These are phyloP conservation scores for Trichoderma pleuroti DNA, from an alignment of 2,329 filamentous ascomycete species.

Conservation along the genomic window DNA sequence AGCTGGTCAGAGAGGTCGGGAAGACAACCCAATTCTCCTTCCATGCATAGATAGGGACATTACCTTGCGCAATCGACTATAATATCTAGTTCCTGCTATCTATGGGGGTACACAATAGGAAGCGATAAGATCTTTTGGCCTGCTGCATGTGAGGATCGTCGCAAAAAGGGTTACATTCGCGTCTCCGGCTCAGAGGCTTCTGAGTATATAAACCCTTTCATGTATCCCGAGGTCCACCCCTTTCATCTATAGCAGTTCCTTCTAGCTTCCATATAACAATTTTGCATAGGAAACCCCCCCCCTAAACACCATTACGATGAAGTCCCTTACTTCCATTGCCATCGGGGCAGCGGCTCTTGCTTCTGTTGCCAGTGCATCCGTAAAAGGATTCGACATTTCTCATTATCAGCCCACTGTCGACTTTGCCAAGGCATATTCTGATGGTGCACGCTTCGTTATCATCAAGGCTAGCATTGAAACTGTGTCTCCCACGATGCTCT, in stretches of 20 bases:
- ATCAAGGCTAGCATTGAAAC: conserved; percentile 35
- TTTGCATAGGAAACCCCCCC: no score
- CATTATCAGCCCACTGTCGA: conserved; percentile 38
- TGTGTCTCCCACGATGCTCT: no score
- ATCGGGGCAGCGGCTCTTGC: conserved; percentile 10
- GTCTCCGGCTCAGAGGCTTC: not conserved
- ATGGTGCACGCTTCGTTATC: conserved; percentile 43
- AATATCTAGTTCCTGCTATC: not conserved
- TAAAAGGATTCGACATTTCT: conserved; percentile 42
- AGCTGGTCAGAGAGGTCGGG: not conserved
- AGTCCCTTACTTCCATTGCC: not conserved
- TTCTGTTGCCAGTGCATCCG: conserved; percentile 25
- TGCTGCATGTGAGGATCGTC: not conserved
- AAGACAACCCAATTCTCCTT: not conserved
- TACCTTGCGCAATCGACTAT: not conserved
- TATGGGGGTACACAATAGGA: not conserved
- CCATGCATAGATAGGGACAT: not conserved
- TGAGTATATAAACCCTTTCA: not conserved
- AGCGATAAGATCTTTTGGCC: not conserved
- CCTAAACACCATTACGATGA: not conserved
- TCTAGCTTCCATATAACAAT: not conserved
- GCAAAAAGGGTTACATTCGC: not conserved
- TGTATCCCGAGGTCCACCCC: no score
- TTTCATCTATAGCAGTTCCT: not conserved
- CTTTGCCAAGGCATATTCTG: conserved; percentile 36